Evolutionary conservation across 2,329 filamentous ascomycete species (phyloP), one percentile per base, ranked within the genome.

Genomic region (Penicillium aurantiogriseum): DNA sequence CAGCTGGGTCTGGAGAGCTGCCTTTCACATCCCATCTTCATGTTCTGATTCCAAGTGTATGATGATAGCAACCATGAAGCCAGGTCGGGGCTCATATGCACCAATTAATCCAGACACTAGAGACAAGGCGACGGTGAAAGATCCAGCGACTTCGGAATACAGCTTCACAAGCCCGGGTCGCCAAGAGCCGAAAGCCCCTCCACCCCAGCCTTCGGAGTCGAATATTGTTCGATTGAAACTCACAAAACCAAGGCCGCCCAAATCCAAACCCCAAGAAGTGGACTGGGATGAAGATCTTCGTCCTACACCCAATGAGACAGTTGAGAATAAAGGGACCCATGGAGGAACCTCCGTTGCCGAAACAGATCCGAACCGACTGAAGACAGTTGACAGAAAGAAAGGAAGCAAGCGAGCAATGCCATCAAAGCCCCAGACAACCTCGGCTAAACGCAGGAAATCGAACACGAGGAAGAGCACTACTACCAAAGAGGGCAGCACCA

Each of bases 211-310:
- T 15, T 27, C 38, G 5, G 35, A 33, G 21, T 47, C 54, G 23
- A 56, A 66, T 25, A 60, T 60, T 11, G 49, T 60, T 31, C 51
- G 57, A 35, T 44, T 51, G 15, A 64, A 56, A 21, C 58, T 56
- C 15, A 52, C 58, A 5, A 59, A 54, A 13, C 65, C 53, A 35
- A 67, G 67, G 17, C 57, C 50, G 10, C 61, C 67, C 51, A 64
- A 51, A 40, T 33, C 58, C 5, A 54, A 56, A 13, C 49, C 56
- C 6, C 63, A 64, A 40, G 53, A 61, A 17, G 64, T 73, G 15
- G 67, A 73, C 48, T 71, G 68, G 70, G 67, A 69, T 46, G 68
- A 73, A 61, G 68, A 69, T 31, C 58, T 71, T 38, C 64, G 69
- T 15, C 64, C 63, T 27, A 72, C 64, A 33, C 63, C 66, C 13